These are phyloP conservation scores for Pichia deserticola DNA, from an alignment of 805 yeast species.

Conservation along the genomic window DNA sequence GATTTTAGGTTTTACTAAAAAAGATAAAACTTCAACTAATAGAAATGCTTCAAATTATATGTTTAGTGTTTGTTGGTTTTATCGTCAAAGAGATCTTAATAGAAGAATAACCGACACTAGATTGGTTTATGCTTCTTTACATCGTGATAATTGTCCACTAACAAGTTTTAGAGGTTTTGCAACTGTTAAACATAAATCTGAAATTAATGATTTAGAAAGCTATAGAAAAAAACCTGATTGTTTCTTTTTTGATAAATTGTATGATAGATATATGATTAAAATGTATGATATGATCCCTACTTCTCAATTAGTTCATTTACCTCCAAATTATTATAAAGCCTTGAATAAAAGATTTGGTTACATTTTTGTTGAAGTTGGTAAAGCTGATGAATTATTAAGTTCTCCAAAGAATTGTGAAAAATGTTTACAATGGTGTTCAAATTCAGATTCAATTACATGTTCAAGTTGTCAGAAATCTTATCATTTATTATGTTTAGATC, in stretches of 20 bases:
- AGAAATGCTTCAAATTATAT: slow-evolving; percentile 46
- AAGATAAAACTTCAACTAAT: slow-evolving; percentile 25
- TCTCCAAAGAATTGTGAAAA: slow-evolving; percentile 64
- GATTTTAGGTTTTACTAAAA: slow-evolving; percentile 60
- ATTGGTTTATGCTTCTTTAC: slow-evolving; percentile 74
- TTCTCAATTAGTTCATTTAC: slow-evolving; percentile 44
- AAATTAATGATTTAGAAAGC: slow-evolving; percentile 49
- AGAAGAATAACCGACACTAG: slow-evolving; percentile 64
- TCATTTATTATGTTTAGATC: slow-evolving; percentile 81
- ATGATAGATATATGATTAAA: slow-evolving; percentile 77
- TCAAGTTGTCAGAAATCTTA: slow-evolving; percentile 64
- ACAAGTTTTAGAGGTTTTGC: slow-evolving; percentile 69
- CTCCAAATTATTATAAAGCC: slow-evolving; percentile 53
- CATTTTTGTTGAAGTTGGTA: slow-evolving; percentile 65
- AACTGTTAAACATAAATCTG: slow-evolving; percentile 59
- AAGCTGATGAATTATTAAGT: slow-evolving; percentile 53
- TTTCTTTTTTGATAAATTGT: slow-evolving; percentile 80
- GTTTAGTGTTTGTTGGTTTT: slow-evolving; percentile 83
- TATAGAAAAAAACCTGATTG: slow-evolving; percentile 55
- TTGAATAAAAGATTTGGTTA: slow-evolving; percentile 62
- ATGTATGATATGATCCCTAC: slow-evolving; percentile 77
- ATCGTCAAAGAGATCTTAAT: slow-evolving; percentile 79
- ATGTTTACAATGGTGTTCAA: slow-evolving; percentile 81
- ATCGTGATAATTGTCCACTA: slow-evolving; percentile 75
- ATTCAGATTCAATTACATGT: slow-evolving; percentile 68